Evolutionary conservation across 2,329 filamentous ascomycete species (phyloP), one percentile per base, ranked within the genome.

Genomic region (Kalaharituber pfeilii): DNA sequence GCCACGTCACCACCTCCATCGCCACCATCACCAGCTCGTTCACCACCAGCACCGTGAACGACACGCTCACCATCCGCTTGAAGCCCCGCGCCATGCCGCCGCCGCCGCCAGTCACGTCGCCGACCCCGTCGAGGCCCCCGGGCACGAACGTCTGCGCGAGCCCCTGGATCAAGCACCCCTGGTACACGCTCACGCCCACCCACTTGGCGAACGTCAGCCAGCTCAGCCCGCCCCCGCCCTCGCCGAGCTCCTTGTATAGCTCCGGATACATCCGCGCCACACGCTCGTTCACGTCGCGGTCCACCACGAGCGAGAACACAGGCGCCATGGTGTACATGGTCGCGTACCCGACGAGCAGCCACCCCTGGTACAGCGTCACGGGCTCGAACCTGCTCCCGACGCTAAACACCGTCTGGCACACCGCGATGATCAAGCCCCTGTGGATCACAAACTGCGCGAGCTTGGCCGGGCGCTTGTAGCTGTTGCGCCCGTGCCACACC

Each of bases 401-500:
- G 67, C 85, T 93, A 72, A 89, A 98, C 75, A 98, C 87, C 0
- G 91, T 96, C 71, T 98, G 91, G 64, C 88, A 95, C 26, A 96
- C 87, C 53, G 80, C 82, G 65, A 98, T 94, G 65, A 98, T 94
- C 45, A 98, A 73, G 51, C 91, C 91, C 64, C 91, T 84, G 67
- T 98, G 93, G 64, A 98, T 98, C 64, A 98, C 89, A 68, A 98
- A 98, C 67, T 96, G 93, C 0, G 86, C 87, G 24, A 98, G 77
- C 70, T 98, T 98, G 26, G 91, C 91, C 56, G 81, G 86, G 47
- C 93, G 80, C 69, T 96, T 96, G 74, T 98, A 98, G 63, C 82
- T 89, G 70, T 98, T 98, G 28, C 93, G 81, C 1, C 91, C 91
- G 67, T 98, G 93, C 91, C 93, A 98, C 33, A 98, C 87, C n/a